These are phyloP conservation scores for Teunomyces kruisii DNA, from an alignment of 805 yeast genomes.

Conservation along the genomic window DNA sequence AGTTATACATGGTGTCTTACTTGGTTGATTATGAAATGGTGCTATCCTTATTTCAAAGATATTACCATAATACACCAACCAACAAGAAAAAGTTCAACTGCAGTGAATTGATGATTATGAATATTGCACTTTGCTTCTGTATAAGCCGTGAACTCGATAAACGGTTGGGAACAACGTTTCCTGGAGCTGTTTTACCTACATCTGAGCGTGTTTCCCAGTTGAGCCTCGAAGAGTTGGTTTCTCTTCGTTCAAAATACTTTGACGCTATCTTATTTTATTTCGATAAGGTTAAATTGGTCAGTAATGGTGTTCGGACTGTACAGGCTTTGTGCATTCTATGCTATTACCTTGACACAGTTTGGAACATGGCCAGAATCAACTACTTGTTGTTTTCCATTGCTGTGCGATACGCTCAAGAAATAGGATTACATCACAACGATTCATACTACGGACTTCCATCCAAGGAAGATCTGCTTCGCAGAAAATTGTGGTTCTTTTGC, in stretches of 20 bases:
- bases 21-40: slow-evolving; percentile 8
- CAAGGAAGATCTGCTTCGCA: slow-evolving; percentile 18
- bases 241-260: background rate
- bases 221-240: background rate
- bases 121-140: slow-evolving; percentile 10
- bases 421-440: slow-evolving; percentile 41
- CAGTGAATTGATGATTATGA: slow-evolving; percentile 19
- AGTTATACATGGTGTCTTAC: slow-evolving; percentile 11
- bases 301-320: slow-evolving; percentile 52
- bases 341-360: slow-evolving; percentile 31
- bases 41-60: slow-evolving; percentile 9
- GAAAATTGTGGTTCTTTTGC: slow-evolving; percentile 50
- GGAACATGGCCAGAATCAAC: slow-evolving; percentile 32
- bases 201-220: background rate
- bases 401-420: slow-evolving; percentile 53
- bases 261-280: slow-evolving; percentile 47
- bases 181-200: background rate
- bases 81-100: slow-evolving; percentile 3
- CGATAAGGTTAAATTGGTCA: slow-evolving; percentile 47
- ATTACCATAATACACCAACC: slow-evolving; percentile 6
- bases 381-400: slow-evolving; percentile 45
- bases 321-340: slow-evolving; percentile 53
- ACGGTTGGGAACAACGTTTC: slow-evolving; percentile 7
- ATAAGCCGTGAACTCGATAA: slow-evolving; percentile 7
- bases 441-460: background rate